A percentile compares a stretch with the other conserved stretches of the same genome.
These are phyloP conservation scores for Trametes polyzona DNA, from an alignment of 1,284 basidiomycete genomes.

Conservation along the genomic window DNA sequence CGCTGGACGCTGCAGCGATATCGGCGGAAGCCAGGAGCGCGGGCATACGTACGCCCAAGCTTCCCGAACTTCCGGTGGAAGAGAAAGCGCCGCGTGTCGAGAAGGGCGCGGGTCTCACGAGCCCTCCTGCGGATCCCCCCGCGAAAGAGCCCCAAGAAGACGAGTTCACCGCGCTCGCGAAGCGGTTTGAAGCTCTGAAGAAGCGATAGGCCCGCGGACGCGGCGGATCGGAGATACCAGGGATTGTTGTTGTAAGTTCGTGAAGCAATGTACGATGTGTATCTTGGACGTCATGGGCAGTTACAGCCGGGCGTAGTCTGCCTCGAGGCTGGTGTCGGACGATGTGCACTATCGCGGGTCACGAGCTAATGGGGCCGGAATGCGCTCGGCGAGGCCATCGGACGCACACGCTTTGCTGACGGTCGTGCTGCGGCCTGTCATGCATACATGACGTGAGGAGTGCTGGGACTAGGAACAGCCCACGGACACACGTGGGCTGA, in stretches of 20 bases:
- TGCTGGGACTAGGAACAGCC: too few species aligned
- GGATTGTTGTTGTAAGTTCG: constrained; percentile 5
- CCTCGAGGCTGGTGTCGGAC: too few species aligned
- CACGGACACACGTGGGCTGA: too few species aligned
- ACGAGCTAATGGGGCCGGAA: too few species aligned
- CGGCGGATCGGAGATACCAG: constrained; percentile 7
- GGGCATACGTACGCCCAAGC: constrained; percentile 40
- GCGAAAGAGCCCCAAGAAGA: constrained; percentile 50
- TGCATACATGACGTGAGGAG: too few species aligned
- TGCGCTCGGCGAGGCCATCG: too few species aligned
- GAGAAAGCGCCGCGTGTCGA: constrained; percentile 37
- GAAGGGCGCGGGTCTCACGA: constrained; percentile 27
- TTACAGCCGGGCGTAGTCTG: too few species aligned
- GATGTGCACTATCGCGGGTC: too few species aligned
- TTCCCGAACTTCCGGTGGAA: constrained; percentile 53
- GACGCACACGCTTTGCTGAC: too few species aligned
- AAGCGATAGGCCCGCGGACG: constrained; percentile 53
- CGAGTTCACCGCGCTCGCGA: constrained; percentile 71
- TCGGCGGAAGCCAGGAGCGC: constrained; percentile 39
- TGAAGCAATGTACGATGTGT: neutral
- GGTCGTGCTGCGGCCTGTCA: too few species aligned
- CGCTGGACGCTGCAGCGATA: constrained; percentile 33
- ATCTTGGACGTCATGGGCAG: neutral
- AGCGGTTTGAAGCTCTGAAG: constrained; percentile 81
- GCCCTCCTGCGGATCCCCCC: constrained; percentile 29